These are phyloP conservation scores for Poa annua DNA, from an alignment of 176 grass and related monocot species.

Conservation along the genomic window DNA sequence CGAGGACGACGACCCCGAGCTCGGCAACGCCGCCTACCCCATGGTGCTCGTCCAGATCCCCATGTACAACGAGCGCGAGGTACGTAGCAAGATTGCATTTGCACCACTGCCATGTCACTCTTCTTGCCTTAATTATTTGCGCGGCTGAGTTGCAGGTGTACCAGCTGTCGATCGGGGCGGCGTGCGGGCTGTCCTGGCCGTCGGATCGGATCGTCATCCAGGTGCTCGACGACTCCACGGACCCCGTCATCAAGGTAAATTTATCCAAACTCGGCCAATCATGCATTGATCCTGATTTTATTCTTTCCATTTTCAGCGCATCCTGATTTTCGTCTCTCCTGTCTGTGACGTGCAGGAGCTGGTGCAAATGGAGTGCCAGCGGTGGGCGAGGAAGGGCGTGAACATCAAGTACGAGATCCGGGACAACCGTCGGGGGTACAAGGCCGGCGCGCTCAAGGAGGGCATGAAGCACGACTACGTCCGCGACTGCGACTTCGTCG, in stretches of 20 bases:
- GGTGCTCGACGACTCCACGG: conserved; percentile 88
- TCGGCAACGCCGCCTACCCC: conserved; percentile 60
- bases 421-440: conserved; percentile 78
- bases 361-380: conserved; percentile 58
- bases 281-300: not conserved
- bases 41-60: conserved; percentile 94
- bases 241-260: conserved; percentile 64
- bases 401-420: conserved; percentile 84
- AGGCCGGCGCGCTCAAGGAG: conserved; percentile 86
- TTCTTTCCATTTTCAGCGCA: not conserved
- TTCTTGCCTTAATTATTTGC: not conserved
- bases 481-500: conserved; percentile 66
- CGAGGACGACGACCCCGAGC: conserved; percentile 58
- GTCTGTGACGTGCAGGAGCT: conserved; percentile 52
- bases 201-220: conserved; percentile 74
- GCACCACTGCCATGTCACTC: not conserved
- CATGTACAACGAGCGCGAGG: conserved; percentile 95
- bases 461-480: conserved; percentile 89
- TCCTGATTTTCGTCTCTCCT: not conserved
- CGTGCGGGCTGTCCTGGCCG: conserved; percentile 67
- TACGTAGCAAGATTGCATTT: not conserved
- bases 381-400: conserved; percentile 85
- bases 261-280: not conserved
- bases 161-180: conserved; percentile 69
- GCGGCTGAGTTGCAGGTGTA: conserved; percentile 55